These are phyloP conservation scores for Pyrenula massariospora DNA, from an alignment of 495 filamentous ascomycete species.

Conservation along the genomic window DNA sequence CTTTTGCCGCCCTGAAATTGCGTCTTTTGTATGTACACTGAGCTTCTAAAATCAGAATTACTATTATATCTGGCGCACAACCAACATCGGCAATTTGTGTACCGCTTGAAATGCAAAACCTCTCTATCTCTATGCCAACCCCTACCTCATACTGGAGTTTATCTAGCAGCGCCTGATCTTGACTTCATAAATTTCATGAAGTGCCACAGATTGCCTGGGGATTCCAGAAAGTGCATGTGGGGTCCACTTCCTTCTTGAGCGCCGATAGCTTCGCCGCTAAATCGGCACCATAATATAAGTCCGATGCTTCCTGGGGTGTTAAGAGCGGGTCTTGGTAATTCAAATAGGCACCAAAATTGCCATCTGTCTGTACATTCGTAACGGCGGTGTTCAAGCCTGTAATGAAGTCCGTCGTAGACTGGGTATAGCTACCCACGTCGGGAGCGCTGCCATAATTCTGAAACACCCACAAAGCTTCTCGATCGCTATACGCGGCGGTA, in stretches of 20 bases:
- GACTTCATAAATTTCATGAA: no score
- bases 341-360: conserved; percentile 39
- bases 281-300: conserved; percentile 25
- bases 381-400: conserved; percentile 30
- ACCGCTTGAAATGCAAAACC: no score
- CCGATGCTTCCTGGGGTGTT: conserved; percentile 29
- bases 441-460: conserved; percentile 22
- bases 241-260: conserved; percentile 42
- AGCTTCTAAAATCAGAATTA: no score
- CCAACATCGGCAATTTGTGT: no score
- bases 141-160: no score
- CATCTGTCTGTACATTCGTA: conserved; percentile 12
- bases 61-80: no score
- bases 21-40: no score
- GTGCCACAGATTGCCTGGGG: conserved; percentile 38
- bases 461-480: conserved; percentile 33
- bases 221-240: conserved; percentile 43
- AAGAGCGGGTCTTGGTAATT: conserved; percentile 61
- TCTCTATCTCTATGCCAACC: no score
- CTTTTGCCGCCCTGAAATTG: no score
- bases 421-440: conserved; percentile 27
- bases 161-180: no score
- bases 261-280: conserved; percentile 25
- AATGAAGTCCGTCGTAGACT: conserved; percentile 24
- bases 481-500: conserved; percentile 33